Evolutionary conservation across 179 eudicot genomes (phyloP).

Genomic region (Gypsophila paniculata): DNA sequence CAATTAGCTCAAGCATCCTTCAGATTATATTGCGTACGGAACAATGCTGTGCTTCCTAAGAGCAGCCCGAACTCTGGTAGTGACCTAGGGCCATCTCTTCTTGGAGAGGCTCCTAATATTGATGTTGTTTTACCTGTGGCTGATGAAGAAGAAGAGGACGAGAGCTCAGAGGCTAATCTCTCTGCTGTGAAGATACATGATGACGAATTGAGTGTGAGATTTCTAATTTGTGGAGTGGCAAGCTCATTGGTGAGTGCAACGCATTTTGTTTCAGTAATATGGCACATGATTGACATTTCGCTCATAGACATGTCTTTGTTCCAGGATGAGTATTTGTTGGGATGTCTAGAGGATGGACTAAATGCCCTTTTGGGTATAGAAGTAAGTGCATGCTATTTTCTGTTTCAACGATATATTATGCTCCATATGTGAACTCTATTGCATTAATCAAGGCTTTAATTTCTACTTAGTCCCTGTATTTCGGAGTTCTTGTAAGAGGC

Average conservation of each 20-base stretch:
- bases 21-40: conserved; percentile 65
- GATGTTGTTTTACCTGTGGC: conserved; percentile 57
- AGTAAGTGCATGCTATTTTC: conserved; percentile 51
- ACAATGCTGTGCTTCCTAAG: conserved; percentile 49
- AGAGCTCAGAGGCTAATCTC: conserved; percentile 43
- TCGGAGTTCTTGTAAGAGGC: background rate
- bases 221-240: conserved; percentile 76
- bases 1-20: conserved; percentile 87
- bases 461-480: background rate
- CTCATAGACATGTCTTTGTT: conserved; percentile 23
- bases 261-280: conserved; percentile 2
- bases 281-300: conserved; percentile 4
- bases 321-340: conserved; percentile 73
- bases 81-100: conserved; percentile 64
- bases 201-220: conserved; percentile 63
- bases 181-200: conserved; percentile 87
- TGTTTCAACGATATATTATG: background rate
- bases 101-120: conserved; percentile 80
- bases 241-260: conserved; percentile 53
- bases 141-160: conserved; percentile 63
- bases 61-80: conserved; percentile 34
- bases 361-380: conserved; percentile 83
- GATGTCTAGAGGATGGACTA: conserved; percentile 87
- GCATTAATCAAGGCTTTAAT: background rate
- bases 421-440: no score